Evolutionary conservation across 139 green algal genomes (phyloP), one percentile per base, ranked within the genome.

Genomic region (Chlorella sp.): DNA sequence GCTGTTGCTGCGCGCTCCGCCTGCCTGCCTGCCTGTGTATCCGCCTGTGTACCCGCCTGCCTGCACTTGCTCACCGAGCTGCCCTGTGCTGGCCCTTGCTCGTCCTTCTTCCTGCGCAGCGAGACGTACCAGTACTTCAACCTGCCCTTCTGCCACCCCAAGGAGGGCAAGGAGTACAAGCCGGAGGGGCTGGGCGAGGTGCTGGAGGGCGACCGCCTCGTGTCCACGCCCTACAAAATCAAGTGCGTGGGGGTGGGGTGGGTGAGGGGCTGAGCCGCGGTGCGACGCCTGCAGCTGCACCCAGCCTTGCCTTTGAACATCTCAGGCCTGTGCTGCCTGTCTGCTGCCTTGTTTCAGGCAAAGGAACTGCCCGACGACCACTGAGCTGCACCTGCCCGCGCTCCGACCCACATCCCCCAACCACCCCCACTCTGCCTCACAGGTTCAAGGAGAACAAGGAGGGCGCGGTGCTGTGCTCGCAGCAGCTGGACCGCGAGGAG

Each of bases 41-140:
- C n/a, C n/a, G n/a, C n/a, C n/a, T n/a, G n/a, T n/a, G n/a, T n/a
- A n/a, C n/a, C n/a, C n/a, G n/a, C 60, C 60, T 32, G n/a, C 30
- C 64, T 3, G n/a, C 65, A 60, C 51, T 15, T 60, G 51, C 12
- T 21, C 30, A 41, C 15, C 30, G 6, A 39, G 7, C 18, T 32
- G 20, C 34, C 11, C 36, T 1, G 4, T 16, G 32, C 23, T 51
- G 44, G 7, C n/a, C n/a, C n/a, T n/a, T 36, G 28, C 25, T 57
- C 26, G 36, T 34, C 36, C 21, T 1, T 34, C 13, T 25, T 18
- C 57, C 34, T 28, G 44, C 36, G 85, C 92, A 96, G 93, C 78
- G 96, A 98, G 85, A 98, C 96, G 13, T 99, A 99, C 87, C 94
- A 98, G 89, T 99, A 98, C 84, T 99, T 98, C 88, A 94, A 94